Conservation (phyloP, 2,329 filamentous ascomycete genomes). For the Bretziella fagacearum region DNA sequence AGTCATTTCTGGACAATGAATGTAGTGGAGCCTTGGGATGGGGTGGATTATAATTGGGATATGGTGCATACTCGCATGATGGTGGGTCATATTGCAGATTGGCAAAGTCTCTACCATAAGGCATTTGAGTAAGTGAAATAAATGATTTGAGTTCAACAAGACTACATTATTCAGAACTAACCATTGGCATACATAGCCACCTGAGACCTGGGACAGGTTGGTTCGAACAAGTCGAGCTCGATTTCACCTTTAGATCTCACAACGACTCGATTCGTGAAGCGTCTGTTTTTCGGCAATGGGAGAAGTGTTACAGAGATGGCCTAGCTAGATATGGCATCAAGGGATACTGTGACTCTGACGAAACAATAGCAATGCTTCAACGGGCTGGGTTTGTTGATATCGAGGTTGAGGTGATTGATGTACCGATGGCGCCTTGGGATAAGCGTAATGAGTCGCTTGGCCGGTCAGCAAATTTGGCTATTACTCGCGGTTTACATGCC, state of each 20-base stretch:
- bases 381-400: constrained; percentile 67
- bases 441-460: constrained; percentile 51
- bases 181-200: constrained; percentile 37
- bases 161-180: not conserved
- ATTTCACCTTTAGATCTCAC: constrained; percentile 59
- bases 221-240: constrained; percentile 81
- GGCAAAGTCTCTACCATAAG: constrained; percentile 57
- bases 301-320: constrained; percentile 19
- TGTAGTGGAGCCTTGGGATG: constrained; percentile 56
- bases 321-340: not conserved
- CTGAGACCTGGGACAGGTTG: constrained; percentile 57
- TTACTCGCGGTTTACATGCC: constrained; percentile 56
- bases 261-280: constrained; percentile 41
- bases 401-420: constrained; percentile 46
- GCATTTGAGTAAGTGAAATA: constrained; percentile 39
- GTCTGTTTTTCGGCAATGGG: constrained; percentile 51
- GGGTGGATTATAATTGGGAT: constrained; percentile 45
- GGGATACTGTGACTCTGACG: constrained; percentile 15
- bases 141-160: not conserved
- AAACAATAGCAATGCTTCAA: constrained; percentile 33
- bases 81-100: constrained; percentile 59
- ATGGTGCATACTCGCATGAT: constrained; percentile 71
- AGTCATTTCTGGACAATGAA: constrained; percentile 55
- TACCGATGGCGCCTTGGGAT: constrained; percentile 60
- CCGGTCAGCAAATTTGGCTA: constrained; percentile 66